Evolutionary conservation across 1,284 basidiomycete species (phyloP).

Genomic region (Cutaneotrichosporon dermatis): DNA sequence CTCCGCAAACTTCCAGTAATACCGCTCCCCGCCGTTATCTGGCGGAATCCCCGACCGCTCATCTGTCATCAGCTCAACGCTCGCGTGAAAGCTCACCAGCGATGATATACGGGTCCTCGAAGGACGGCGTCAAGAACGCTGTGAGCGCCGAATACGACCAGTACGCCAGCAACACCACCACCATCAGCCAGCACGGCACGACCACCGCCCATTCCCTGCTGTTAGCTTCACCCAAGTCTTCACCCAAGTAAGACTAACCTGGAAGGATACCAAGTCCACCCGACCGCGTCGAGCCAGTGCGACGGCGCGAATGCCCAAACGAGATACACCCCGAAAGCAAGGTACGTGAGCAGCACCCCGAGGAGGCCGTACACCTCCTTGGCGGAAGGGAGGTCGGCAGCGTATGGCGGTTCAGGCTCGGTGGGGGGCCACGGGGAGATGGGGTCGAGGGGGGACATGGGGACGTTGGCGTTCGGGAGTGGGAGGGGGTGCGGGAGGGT

Average conservation of each 20-base stretch:
- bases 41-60: conserved; percentile 3
- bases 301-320: conserved; percentile 60
- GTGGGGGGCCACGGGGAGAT: conserved; percentile 56
- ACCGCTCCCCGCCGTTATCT: conserved; percentile 9
- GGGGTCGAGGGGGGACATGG: conserved; percentile 53
- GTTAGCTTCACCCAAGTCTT: background rate
- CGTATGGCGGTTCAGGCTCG: conserved; percentile 55
- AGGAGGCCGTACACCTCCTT: conserved; percentile 82
- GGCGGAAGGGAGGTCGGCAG: conserved; percentile 24
- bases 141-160: conserved; percentile 71
- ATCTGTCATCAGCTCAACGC: conserved; percentile 11
- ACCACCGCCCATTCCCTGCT: conserved; percentile 77
- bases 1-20: conserved; percentile 36
- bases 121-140: conserved; percentile 64
- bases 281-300: conserved; percentile 58
- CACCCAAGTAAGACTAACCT: conserved; percentile 54
- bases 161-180: conserved; percentile 70
- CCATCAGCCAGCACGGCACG: conserved; percentile 71
- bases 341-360: conserved; percentile 70
- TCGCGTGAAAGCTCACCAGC: conserved; percentile 58
- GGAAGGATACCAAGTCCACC: conserved; percentile 81
- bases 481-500: background rate
- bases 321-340: conserved; percentile 66
- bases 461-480: background rate
- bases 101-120: conserved; percentile 62